Percentiles rank a stretch among this genome's conserved stretches.
Conservation (phyloP, 257 asterid species). For the Lavandula angustifolia region DNA sequence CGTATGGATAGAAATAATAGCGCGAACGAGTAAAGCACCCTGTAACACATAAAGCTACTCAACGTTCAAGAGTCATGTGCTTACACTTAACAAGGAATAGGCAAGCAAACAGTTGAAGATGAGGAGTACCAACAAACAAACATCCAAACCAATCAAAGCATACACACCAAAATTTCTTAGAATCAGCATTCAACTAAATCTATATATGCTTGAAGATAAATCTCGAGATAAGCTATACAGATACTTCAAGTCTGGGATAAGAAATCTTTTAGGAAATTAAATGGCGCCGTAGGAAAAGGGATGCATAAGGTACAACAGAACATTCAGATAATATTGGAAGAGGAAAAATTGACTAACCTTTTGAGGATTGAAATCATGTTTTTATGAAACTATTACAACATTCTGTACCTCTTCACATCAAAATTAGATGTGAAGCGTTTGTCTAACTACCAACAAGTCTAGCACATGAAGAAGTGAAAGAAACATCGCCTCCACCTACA, state of each 20-base stretch:
- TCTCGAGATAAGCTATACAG: neutral
- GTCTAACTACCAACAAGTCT: conserved; percentile 35
- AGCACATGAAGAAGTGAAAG: too few relatives aligned
- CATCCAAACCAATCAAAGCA: neutral
- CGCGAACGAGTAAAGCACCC: neutral
- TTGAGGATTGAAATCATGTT: conserved; percentile 25
- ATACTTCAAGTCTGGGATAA: neutral
- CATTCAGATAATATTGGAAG: too few relatives aligned
- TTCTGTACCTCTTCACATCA: conserved; percentile 47
- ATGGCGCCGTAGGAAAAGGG: too few relatives aligned
- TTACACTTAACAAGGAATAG: neutral
- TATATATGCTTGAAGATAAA: neutral
- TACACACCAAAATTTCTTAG: too few relatives aligned
- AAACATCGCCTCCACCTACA: too few relatives aligned
- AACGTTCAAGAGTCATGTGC: conserved; percentile 4
- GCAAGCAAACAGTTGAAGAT: neutral
- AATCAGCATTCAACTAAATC: neutral
- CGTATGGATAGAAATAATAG: conserved; percentile 10
- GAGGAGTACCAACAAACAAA: neutral
- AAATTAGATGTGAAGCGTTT: conserved; percentile 46
- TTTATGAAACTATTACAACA: conserved; percentile 40
- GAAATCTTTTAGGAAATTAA: neutral
- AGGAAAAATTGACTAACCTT: conserved; percentile 1
- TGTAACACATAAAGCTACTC: neutral
- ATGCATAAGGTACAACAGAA: too few relatives aligned